Evolutionary conservation across 495 filamentous ascomycete species (phyloP).

Genomic region (Poronia punctata): DNA sequence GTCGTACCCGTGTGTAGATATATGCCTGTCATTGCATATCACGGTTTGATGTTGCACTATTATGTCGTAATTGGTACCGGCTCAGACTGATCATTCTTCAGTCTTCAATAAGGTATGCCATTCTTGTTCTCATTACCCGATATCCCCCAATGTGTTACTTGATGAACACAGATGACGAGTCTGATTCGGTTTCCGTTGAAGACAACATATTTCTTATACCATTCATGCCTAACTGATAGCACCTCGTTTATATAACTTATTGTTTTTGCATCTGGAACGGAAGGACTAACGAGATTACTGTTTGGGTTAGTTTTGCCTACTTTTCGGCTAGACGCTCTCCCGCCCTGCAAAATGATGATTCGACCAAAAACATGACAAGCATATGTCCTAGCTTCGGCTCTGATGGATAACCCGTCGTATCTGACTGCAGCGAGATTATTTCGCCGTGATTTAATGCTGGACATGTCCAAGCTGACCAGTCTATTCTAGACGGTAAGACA

Average conservation of each 20-base stretch:
- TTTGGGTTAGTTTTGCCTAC: conserved; percentile 1
- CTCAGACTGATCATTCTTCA: no score
- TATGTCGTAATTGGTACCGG: conserved; percentile 4
- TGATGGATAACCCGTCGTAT: conserved; percentile 53
- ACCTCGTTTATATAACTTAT: conserved; percentile 6
- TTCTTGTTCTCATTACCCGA: no score
- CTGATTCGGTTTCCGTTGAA: conserved; percentile 77
- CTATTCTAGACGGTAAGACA: background rate
- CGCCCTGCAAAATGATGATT: conserved; percentile 54
- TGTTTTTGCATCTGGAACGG: conserved; percentile 1
- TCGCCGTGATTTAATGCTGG: conserved; percentile 1
- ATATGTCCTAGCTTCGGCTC: conserved; percentile 74
- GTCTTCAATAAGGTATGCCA: background rate
- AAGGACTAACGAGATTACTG: no score
- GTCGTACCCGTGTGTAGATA: no score
- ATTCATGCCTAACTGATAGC: conserved; percentile 71
- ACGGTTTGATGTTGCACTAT: no score
- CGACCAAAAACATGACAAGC: conserved; percentile 65
- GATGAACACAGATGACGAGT: conserved; percentile 86
- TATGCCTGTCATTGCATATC: no score
- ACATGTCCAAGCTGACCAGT: conserved; percentile 17
- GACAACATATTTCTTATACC: conserved; percentile 63
- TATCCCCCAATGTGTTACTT: no score
- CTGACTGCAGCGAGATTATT: conserved; percentile 29
- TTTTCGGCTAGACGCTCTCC: conserved; percentile 1